A percentile compares a stretch with the other conserved stretches of the same genome.
These are phyloP conservation scores for Paracamarosporium sp. DNA, from an alignment of 2,329 filamentous ascomycete species.

Conservation along the genomic window DNA sequence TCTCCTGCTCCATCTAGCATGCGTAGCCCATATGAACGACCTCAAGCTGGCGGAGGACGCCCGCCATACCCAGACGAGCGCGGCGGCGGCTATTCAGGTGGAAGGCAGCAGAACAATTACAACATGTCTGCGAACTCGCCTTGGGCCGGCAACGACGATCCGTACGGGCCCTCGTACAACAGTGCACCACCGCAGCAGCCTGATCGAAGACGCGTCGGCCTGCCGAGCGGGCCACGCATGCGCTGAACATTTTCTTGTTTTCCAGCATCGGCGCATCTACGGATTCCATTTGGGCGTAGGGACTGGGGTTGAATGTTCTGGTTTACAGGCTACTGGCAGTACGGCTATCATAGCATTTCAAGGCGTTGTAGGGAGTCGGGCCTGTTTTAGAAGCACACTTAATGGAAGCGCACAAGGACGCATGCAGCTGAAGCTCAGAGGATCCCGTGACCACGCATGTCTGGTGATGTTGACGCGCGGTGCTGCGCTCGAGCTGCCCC, in stretches of 20 bases:
- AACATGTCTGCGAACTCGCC: constrained; percentile 41
- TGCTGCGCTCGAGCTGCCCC: neutral
- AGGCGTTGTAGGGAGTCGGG: neutral
- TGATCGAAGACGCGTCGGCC: constrained; percentile 41
- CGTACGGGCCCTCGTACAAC: constrained; percentile 35
- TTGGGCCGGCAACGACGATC: constrained; percentile 40
- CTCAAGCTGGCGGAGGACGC: constrained; percentile 21
- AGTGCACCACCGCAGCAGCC: constrained; percentile 30
- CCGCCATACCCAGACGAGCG: constrained; percentile 42
- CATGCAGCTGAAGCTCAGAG: neutral
- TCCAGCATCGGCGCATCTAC: constrained; percentile 24
- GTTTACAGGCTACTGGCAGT: constrained; percentile 6
- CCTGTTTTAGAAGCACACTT: neutral
- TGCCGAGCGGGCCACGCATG: constrained; percentile 49
- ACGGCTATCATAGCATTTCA: constrained; percentile 7
- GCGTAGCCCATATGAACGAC: constrained; percentile 37
- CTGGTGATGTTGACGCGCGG: constrained; percentile 5
- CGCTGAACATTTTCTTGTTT: constrained; percentile 19
- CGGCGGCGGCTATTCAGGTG: constrained; percentile 36
- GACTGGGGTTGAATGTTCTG: neutral
- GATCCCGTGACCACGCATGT: constrained; percentile 5
- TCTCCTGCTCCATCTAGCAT: constrained; percentile 14
- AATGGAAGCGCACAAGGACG: neutral
- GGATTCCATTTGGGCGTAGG: constrained; percentile 18
- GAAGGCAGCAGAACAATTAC: constrained; percentile 34